A percentile compares a stretch with the other conserved stretches of the same genome.
These are phyloP conservation scores for Exophiala sp. DNA, from an alignment of 2,329 filamentous ascomycete genomes.

Conservation along the genomic window DNA sequence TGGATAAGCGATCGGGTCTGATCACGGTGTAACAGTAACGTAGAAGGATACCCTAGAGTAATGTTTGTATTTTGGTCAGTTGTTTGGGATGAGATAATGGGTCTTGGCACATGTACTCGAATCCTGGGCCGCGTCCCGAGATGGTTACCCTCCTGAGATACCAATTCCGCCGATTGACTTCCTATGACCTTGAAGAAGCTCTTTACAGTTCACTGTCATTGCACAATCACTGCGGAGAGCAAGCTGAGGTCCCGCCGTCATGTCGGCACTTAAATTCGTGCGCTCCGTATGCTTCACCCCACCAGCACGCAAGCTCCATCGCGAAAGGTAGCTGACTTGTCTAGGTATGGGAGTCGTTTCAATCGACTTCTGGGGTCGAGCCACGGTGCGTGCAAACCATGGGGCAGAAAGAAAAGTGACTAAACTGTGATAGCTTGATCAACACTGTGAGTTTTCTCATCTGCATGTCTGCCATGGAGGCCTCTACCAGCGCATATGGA, in stretches of 20 bases:
- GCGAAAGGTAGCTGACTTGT: constrained; percentile 27
- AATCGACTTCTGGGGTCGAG: constrained; percentile 80
- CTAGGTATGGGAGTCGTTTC: constrained; percentile 81
- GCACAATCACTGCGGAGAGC: too few relatives aligned
- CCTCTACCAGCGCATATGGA: background rate
- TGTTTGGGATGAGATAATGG: too few relatives aligned
- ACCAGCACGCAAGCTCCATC: background rate
- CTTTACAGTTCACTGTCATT: background rate
- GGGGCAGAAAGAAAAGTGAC: background rate
- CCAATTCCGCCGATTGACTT: background rate
- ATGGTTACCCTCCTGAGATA: too few relatives aligned
- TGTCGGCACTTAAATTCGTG: constrained; percentile 61
- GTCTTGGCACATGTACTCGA: too few relatives aligned
- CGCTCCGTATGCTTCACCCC: constrained; percentile 52
- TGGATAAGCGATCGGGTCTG: too few relatives aligned
- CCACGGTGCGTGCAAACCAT: constrained; percentile 61
- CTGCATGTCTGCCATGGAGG: too few relatives aligned
- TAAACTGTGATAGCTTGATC: constrained; percentile 30
- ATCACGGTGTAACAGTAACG: too few relatives aligned
- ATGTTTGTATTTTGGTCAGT: too few relatives aligned
- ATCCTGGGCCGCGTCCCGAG: too few relatives aligned
- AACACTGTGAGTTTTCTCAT: constrained; percentile 37
- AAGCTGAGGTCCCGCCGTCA: constrained; percentile 27
- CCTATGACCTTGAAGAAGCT: too few relatives aligned
- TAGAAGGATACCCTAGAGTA: too few relatives aligned